phyloP scores from a whole-genome alignment of 768 basidiomycete genomes.

The Hericium rajendrae region DNA sequence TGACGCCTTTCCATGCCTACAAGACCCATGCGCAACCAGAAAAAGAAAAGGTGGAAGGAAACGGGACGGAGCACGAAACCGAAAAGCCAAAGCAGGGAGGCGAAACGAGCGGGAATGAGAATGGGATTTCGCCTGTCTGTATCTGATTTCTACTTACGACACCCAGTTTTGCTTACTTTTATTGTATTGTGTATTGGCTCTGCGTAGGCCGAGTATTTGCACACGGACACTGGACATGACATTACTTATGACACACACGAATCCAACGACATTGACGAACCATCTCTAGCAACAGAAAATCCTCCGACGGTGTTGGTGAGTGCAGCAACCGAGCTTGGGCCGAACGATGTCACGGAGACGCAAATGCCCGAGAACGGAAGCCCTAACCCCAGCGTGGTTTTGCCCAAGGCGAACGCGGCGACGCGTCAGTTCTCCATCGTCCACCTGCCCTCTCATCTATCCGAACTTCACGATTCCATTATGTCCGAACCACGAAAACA shows the following conservation, averaged over 20 bases:
- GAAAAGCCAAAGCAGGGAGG: constrained; percentile 7
- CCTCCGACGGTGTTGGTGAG: not conserved
- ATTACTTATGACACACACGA: constrained; percentile 23
- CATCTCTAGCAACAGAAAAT: not conserved
- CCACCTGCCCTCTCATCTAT: not conserved
- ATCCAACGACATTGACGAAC: constrained; percentile 26
- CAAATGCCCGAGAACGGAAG: not conserved
- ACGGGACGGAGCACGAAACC: not conserved
- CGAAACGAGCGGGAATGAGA: constrained; percentile 17
- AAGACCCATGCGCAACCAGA: not conserved
- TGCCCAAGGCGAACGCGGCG: constrained; percentile 15
- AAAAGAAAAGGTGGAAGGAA: not conserved
- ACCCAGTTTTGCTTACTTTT: constrained; percentile 10
- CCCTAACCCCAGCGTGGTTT: constrained; percentile 8
- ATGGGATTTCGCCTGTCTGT: constrained; percentile 35
- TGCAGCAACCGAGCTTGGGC: not conserved
- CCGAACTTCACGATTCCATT: constrained; percentile 30
- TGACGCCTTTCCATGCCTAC: constrained; percentile 17
- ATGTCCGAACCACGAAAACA: constrained; percentile 74
- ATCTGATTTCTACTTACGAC: constrained; percentile 29
- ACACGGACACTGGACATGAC: constrained; percentile 6
- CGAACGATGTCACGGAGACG: not conserved
- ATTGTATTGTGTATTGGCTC: constrained; percentile 15
- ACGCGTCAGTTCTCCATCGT: constrained; percentile 24
- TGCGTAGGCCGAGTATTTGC: constrained; percentile 5